Conservation (phyloP, 2,329 filamentous ascomycete species). For the Colletotrichum sansevieriae region DNA sequence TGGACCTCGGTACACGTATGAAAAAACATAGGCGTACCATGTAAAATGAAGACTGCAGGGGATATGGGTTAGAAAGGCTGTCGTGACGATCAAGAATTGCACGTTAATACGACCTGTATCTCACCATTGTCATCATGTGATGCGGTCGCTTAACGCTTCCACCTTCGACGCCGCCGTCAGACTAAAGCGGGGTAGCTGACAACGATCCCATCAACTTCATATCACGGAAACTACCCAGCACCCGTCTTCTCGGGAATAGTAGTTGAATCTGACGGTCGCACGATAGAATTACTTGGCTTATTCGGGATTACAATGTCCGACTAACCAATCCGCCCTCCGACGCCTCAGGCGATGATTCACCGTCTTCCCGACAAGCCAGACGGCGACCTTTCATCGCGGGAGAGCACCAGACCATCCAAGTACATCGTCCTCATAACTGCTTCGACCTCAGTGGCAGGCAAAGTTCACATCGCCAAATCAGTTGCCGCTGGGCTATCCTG, state of each 20-base stretch:
- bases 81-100: no score
- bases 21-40: conserved; percentile 5
- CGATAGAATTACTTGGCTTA: no score
- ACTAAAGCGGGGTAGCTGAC: no score
- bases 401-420: conserved; percentile 42
- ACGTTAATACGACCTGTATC: no score
- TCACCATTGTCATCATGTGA: no score
- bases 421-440: conserved; percentile 47
- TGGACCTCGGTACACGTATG: conserved; percentile 28
- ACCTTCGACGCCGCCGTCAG: no score
- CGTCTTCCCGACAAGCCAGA: conserved; percentile 46
- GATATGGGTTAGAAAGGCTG: no score
- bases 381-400: not conserved
- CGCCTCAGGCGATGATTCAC: conserved; percentile 29
- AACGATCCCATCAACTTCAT: no score
- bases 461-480: conserved; percentile 47
- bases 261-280: no score
- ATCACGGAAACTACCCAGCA: no score
- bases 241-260: no score
- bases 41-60: not conserved
- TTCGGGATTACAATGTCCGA: not conserved
- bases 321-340: not conserved
- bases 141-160: no score
- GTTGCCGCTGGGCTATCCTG: conserved; percentile 46
- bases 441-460: conserved; percentile 47